Base-by-base conservation (phyloP, 2,329 filamentous ascomycete genomes). In the Beauveria caledonica region DNA sequence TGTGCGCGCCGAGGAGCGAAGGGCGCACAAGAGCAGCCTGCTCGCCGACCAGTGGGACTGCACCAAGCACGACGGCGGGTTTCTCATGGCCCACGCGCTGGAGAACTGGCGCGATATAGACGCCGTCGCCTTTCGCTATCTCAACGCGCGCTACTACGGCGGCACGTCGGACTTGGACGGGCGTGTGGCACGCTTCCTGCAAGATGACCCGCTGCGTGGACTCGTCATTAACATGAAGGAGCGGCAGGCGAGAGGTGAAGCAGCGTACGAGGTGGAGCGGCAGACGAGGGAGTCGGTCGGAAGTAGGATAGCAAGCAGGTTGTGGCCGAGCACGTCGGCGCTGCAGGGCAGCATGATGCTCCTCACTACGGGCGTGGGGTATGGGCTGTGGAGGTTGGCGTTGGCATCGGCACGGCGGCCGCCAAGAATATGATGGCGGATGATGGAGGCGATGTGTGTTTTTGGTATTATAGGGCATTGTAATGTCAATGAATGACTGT, bases 121-220 rank as follows among this genome's bases (percentile, higher is more conserved):
- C 25, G 29, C 39, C 13, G 55, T 62, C 11, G 53, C 60, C 15
- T 58, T 58, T 21, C 46, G 54, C 5, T 62, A 72, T 52, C 71
- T 72, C 61, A 69, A 72, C 36, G 66, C 60, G 53, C 55, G 55
- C 3, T 50, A 58, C n/a, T 58, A 58, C 17, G 55, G 55, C 21
- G 55, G 55, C 21, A 58, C 55, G 23, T 15, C 55, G 33, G 55
- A 50, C 36, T 7, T 58, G 33, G 55, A 58, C 2, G 55, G 21
- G 2, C 55, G 55, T 25, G 25, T 58, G n/a, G 25, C 27, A 23
- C 45, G 46, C 11, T 58, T 58, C 23, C 11, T 58, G 33, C 33
- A 19, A 10, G 46, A 50, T n/a, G 55, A 58, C 29, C 55, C 55
- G 46, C 36, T 58, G 36, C 45, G 55, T 5, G 44, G 23, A 9